Base-by-base conservation (phyloP, 441 rosid genomes). In the Gossypium schwendimanii region DNA sequence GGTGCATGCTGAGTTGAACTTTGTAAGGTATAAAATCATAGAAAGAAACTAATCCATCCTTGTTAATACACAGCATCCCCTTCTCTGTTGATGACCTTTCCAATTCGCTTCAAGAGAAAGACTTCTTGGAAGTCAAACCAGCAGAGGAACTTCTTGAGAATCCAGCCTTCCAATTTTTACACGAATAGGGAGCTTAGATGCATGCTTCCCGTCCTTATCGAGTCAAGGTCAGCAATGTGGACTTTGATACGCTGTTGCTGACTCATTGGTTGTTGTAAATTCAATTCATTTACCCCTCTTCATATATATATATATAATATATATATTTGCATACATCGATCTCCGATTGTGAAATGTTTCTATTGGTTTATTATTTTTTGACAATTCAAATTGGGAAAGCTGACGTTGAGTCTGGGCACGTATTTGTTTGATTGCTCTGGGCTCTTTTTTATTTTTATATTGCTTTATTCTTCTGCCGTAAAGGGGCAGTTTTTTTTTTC, bases 61-160 rank as follows among this genome's bases (percentile, higher is more conserved):
- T 79, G n/a, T 18, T 24, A 39, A 70, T n/a, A 71, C 87, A 91
- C 88, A 91, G 98, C 87, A 96, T 94, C 73, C 99, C 98, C 45
- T 96, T 94, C 91, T 94, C 98, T 5, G 84, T 87, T 0, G 97
- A 94, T 31, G 99, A 96, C 78, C 90, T 96, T 67, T 85, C 98
- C 0, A 87, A 83, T 75, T 75, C 97, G 54, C 76, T 96, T 78
- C 88, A 87, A 87, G 98, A 86, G 80, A 93, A 83, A 83, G 99
- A 96, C 78, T 96, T 96, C 74, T 76, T 84, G 47, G 97, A 89
- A 31, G 93, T 94, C 76, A 81, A 82, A 79, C 91, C 98, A 8
- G 98, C 98, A 2, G 97, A 89, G 84, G 97, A 88, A 73, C 97
- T 96, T 70, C 71, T 84, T 52, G 95, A 81, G 82, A 89, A 87